Conservation (phyloP, 257 asterid genomes). For the Salvia splendens region DNA sequence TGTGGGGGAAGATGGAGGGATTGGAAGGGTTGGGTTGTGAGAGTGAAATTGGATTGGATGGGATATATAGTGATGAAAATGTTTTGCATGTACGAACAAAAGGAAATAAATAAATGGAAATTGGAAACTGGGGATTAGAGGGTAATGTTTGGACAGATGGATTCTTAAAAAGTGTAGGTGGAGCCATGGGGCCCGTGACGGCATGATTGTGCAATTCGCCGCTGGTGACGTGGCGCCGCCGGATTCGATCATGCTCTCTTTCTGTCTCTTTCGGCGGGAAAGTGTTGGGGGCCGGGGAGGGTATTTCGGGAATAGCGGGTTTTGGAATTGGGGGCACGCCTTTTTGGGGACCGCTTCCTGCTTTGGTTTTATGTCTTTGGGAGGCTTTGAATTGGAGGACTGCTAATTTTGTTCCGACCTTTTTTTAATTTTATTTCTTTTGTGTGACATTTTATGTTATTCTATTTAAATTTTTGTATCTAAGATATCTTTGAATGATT, state of each 20-base stretch:
- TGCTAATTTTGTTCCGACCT: no score
- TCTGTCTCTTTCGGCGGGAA: slow-evolving; percentile 46
- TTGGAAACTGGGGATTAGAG: slow-evolving; percentile 11
- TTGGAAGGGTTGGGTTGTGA: slow-evolving; percentile 21
- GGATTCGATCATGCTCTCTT: neutral
- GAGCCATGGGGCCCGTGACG: slow-evolving; percentile 45
- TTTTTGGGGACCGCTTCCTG: slow-evolving; percentile 31
- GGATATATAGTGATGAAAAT: slow-evolving; percentile 30
- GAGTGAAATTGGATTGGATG: neutral
- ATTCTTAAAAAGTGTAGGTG: slow-evolving; percentile 55
- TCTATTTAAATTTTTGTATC: neutral
- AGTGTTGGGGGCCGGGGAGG: slow-evolving; percentile 20
- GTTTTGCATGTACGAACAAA: slow-evolving; percentile 13
- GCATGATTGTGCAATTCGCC: slow-evolving; percentile 13
- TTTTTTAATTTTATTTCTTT: no score
- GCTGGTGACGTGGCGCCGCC: slow-evolving; percentile 27
- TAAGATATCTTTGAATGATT: neutral
- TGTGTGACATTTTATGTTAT: neutral
- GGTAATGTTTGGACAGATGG: slow-evolving; percentile 71
- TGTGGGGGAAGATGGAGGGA: neutral
- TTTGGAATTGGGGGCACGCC: slow-evolving; percentile 23
- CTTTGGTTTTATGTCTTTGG: neutral
- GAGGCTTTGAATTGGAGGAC: neutral
- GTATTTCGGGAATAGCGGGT: slow-evolving; percentile 33
- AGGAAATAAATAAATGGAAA: neutral